Evolutionary conservation across 345 rosid genomes (phyloP), one percentile per base, ranked within the genome.

Genomic region (Eucalyptus coolabah): DNA sequence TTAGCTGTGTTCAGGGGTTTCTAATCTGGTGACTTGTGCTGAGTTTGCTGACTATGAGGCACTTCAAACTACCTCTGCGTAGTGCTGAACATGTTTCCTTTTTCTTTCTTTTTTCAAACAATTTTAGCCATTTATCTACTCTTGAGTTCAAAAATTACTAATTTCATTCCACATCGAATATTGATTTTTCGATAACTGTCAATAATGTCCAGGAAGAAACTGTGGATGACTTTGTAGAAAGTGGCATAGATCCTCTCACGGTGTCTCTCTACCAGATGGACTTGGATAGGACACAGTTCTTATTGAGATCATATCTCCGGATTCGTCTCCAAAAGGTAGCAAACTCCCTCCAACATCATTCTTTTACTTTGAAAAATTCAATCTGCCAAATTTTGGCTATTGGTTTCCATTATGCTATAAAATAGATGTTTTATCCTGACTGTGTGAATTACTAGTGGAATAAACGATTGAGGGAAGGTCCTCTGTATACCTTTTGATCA

Each of bases 181-280:
- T 24, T 50, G 8, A 21, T 59, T 86, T 51, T 47, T 37, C 1
- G 2, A 19, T 44, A 50, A 21, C 26, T 23, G 34, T 50, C 28
- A 12, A 42, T 34, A 86, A 87, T 92, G 90, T 86, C 12, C 92
- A 94, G 97, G 97, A 96, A 91, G 95, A 93, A 86, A 95, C 93
- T 12, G 93, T 93, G 91, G 96, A 94, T 82, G 90, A 90, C 50
- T 93, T 89, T 50, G 93, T 90, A 81, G 91, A 90, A 63, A 89
- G 88, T 37, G 93, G 93, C 8, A 45, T 90, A 88, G 98, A 96
- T 91, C 98, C 98, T 59, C 93, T 96, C 30, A 93, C 95, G 5
- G 94, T 94, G 24, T 98, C 99, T 11, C 96, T 98, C 56, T 97
- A 98, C 91, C 97, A 95, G 91, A 96, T 96, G 98, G 98, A 98